Percentiles rank a stretch among this genome's conserved stretches.
Evolutionary conservation across 73 alveolate species (phyloP).

Genomic region (Paramecium pentaurelia): DNA sequence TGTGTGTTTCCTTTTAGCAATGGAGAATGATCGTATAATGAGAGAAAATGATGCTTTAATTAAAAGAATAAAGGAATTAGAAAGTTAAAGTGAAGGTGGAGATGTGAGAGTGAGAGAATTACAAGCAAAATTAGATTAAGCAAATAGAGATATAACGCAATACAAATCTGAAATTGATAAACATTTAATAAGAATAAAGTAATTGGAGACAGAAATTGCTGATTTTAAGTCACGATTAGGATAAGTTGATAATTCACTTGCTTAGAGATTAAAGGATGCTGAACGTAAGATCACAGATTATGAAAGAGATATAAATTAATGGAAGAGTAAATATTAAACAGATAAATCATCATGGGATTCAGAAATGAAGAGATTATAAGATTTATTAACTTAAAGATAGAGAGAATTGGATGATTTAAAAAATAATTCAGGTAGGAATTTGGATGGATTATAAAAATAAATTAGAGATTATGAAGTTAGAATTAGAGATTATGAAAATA

Average conservation of each 20-base stretch:
- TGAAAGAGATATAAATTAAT: neutral
- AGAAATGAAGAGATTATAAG: constrained; percentile 21
- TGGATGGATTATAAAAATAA: neutral
- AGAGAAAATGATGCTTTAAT: constrained; percentile 8
- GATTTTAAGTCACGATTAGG: constrained; percentile 23
- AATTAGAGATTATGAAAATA: neutral
- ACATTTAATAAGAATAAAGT: neutral
- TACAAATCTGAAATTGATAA: constrained; percentile 17
- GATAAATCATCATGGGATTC: constrained; percentile 32
- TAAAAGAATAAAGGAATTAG: neutral
- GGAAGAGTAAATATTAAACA: constrained; percentile 23
- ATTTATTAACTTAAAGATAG: neutral
- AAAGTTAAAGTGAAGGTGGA: constrained; percentile 17
- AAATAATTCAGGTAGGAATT: neutral
- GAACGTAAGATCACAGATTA: neutral
- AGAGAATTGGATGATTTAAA: constrained; percentile 17
- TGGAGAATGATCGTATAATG: constrained; percentile 14
- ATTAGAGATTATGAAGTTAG: neutral
- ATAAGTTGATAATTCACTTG: constrained; percentile 21
- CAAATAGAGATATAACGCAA: neutral
- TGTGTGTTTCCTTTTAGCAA: neutral
- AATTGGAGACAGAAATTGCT: neutral
- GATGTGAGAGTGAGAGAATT: neutral
- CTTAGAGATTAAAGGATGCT: constrained; percentile 20
- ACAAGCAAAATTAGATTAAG: neutral